Evolutionary conservation across 805 yeast species (phyloP), one percentile per base, ranked within the genome.

Genomic region (Hagleromyces aurorensis): DNA sequence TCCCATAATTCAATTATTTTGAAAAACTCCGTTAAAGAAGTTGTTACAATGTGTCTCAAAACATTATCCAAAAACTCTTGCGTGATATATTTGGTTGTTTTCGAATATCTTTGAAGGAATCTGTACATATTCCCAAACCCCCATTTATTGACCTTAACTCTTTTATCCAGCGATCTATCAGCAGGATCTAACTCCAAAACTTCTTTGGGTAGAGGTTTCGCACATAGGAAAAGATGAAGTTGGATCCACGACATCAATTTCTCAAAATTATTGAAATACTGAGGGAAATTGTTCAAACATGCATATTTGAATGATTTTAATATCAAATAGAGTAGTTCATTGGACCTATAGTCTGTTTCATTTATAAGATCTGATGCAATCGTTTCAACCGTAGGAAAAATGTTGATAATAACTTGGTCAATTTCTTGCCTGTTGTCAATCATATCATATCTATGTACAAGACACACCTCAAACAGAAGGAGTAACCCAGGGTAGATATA

Each of bases 111-210:
- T 30, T 70, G 67, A 45, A 81, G 78, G 12, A 86, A 61, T 43
- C 89, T 70, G 44, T 69, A 70, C 29, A 87, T 52, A 51, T 85
- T 85, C 21, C 82, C 85, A 43, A 75, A 75, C 4, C 89, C 76
- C 97, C 98, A 89, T 55, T 91, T 91, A 61, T 67, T 87, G 47
- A 73, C 75, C 57, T 75, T 89, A 50, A 64, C 77, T 69, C 78
- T 62, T 46, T 46, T 65, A 41, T 52, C 69, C 21, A 58, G 51
- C 28, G 52, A 47, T 34, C 73, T 65, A 34, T 71, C 77, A 12
- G 67, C 61, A 8, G 65, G 61, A 16, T 69, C 70, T 3, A 69
- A 38, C 7, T 64, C 63, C 41, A 65, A 37, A 1, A 77, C 68
- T 38, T 69, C 70, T 3, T 55, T 42, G 1, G 83, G 83, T 9